These are phyloP conservation scores for Paulownia fortunei DNA, from an alignment of 257 asterid genomes.

Conservation along the genomic window DNA sequence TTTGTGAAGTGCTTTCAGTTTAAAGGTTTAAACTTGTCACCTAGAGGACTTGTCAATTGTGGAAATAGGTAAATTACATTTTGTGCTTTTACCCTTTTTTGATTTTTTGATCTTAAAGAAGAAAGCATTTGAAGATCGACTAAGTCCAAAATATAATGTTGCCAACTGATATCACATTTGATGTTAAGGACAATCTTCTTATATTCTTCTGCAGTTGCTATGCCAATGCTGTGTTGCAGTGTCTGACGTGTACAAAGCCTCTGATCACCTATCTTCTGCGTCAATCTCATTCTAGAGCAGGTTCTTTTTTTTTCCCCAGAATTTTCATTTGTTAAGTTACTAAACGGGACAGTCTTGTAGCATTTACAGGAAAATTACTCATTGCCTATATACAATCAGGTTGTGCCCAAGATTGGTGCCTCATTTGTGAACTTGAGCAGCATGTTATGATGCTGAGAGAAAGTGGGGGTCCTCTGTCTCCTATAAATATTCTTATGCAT, in stretches of 20 bases:
- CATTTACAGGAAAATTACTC: background rate
- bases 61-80: constrained; percentile 72
- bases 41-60: constrained; percentile 81
- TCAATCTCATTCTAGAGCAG: constrained; percentile 76
- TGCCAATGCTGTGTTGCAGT: constrained; percentile 92
- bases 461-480: constrained; percentile 74
- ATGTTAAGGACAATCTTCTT: background rate
- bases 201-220: constrained; percentile 72
- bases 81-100: constrained; percentile 18
- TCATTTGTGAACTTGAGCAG: constrained; percentile 86
- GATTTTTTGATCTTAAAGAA: background rate
- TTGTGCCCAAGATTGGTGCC: constrained; percentile 81
- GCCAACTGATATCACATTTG: constrained; percentile 3
- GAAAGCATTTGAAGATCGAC: background rate
- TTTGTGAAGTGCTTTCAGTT: constrained; percentile 73
- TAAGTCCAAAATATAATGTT: background rate
- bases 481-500: constrained; percentile 67
- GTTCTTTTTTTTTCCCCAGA: constrained; percentile 43
- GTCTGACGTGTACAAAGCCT: constrained; percentile 86
- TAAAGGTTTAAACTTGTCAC: constrained; percentile 56
- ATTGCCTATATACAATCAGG: constrained; percentile 46
- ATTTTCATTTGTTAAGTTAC: background rate
- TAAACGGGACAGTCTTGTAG: background rate
- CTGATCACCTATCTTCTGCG: constrained; percentile 70
- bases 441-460: constrained; percentile 63